Conservation (phyloP, 2,329 filamentous ascomycete genomes). For the Elsinoe arachidis region DNA sequence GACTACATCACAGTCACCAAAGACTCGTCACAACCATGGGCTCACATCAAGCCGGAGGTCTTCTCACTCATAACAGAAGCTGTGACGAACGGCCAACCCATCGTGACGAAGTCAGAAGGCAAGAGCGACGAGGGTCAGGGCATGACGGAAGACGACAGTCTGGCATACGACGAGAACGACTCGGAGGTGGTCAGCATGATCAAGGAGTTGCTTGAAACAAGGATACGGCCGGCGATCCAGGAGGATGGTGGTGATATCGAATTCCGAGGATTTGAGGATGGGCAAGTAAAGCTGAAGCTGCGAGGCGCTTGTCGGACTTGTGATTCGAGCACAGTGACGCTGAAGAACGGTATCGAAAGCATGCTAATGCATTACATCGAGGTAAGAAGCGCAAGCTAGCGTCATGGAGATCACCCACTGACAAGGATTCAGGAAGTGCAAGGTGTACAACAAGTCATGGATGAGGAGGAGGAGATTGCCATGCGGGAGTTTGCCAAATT, state of each 20-base stretch:
- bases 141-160: slow-evolving; percentile 50
- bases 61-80: slow-evolving; percentile 93
- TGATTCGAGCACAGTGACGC: slow-evolving; percentile 89
- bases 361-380: slow-evolving; percentile 63
- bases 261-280: slow-evolving; percentile 73
- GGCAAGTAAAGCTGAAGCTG: slow-evolving; percentile 62
- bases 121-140: slow-evolving; percentile 45
- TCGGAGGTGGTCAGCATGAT: slow-evolving; percentile 96
- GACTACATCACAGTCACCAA: slow-evolving; percentile 98
- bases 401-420: neutral
- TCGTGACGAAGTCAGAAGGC: slow-evolving; percentile 64
- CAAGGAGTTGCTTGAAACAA: slow-evolving; percentile 90
- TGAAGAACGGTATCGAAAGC: slow-evolving; percentile 96
- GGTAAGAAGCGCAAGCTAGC: neutral
- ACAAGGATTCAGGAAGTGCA: slow-evolving; percentile 62
- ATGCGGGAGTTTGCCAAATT: slow-evolving; percentile 86
- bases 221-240: slow-evolving; percentile 90
- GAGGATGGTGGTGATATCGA: slow-evolving; percentile 98
- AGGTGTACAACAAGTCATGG: slow-evolving; percentile 80
- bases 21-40: slow-evolving; percentile 78
- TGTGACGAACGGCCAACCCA: slow-evolving; percentile 70
- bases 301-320: slow-evolving; percentile 91
- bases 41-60: slow-evolving; percentile 87
- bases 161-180: slow-evolving; percentile 82
- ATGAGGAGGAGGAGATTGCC: slow-evolving; percentile 84